Conservation (phyloP, 345 rosid genomes). For the Arabidopsis suecica region DNA sequence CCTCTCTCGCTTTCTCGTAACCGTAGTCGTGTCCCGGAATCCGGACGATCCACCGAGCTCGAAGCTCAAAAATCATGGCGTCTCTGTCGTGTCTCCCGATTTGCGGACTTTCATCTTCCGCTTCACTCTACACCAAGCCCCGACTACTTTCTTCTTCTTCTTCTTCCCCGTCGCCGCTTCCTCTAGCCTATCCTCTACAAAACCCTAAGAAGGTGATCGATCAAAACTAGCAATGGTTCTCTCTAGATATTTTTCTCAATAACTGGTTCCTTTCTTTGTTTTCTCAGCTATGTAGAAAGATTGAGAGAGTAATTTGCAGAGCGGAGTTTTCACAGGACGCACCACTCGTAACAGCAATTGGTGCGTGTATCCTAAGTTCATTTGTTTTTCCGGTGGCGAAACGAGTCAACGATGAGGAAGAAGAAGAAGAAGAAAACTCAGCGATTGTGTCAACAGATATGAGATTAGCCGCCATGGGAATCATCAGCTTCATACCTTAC, state of each 20-base stretch:
- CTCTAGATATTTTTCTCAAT: not conserved
- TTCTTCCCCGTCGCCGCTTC: not conserved
- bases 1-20: not conserved
- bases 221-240: not conserved
- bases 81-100: constrained; percentile 34
- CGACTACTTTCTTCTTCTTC: constrained; percentile 21
- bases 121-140: constrained; percentile 25
- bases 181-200: not conserved
- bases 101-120: constrained; percentile 27
- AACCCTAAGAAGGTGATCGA: constrained; percentile 46
- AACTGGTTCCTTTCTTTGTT: not conserved
- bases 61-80: constrained; percentile 37
- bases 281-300: constrained; percentile 41
- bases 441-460: constrained; percentile 67
- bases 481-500: constrained; percentile 90
- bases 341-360: constrained; percentile 74
- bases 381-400: constrained; percentile 59
- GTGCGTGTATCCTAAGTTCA: constrained; percentile 78
- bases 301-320: constrained; percentile 53
- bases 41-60: constrained; percentile 16
- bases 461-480: constrained; percentile 88
- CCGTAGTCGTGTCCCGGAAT: not conserved
- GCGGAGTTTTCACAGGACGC: constrained; percentile 73
- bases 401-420: constrained; percentile 46
- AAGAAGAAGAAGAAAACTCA: constrained; percentile 54